Base-by-base conservation (phyloP, 306 rosid species). In the Inga laurina region DNA sequence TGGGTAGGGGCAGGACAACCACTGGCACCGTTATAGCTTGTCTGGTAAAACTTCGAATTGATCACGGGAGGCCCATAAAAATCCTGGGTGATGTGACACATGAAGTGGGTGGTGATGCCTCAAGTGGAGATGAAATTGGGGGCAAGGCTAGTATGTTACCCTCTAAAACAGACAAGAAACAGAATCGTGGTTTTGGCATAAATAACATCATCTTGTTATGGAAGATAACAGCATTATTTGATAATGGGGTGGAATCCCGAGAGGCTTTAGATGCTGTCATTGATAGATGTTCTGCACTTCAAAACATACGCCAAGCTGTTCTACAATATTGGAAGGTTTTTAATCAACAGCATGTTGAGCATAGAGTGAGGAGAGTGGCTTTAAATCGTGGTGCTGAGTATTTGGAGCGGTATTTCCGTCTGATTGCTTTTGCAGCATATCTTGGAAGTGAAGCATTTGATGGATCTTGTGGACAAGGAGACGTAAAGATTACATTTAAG, bases 1-100 rank as follows among this genome's bases (percentile, higher is more conserved):
- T 92, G 98, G 98, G 98, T 61, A 89, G 88, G 86, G 98, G 98
- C 76, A 92, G 98, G 90, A 94, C 98, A 79, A 94, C 98, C 77
- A 92, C 98, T 68, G 98, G 97, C 56, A 94, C 97, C 45, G 98
- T 94, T 74, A 92, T 94, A 82, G 98, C 98, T 81, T 94, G 98
- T 85, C 95, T 94, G 81, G 79, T 94, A 87, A 94, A 91, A 89
- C 97, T 92, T 81, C 91, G 98, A 70, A 86, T 92, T 82, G 95
- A 94, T 86, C 82, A 86, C 71, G 95, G 98, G 59, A 92, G 94
- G 84, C 98, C 97, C 77, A 84, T 92, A 82, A 94, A 91, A 90
- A 85, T 92, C 83, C 83, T 88, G 80, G 84, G 79, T 4, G 93
- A 89, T 83, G 83, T 79, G 82, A 59, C 81, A 79, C 84, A 35